Conservation (phyloP, 352 stramenopile genomes). For the Pythium angustatum region DNA sequence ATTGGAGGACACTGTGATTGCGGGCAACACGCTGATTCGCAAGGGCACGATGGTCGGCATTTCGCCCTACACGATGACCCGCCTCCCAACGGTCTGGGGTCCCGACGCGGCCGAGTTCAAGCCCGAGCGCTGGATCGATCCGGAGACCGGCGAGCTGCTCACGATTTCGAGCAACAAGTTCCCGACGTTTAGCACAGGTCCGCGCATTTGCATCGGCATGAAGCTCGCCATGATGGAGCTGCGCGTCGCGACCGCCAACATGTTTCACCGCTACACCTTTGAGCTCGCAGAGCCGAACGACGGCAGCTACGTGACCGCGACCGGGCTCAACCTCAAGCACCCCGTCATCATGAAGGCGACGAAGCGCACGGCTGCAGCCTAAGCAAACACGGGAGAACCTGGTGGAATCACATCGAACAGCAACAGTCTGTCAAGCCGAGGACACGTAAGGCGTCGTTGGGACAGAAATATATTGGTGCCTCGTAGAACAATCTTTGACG, state of each 20-base stretch:
- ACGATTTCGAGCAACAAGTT: constrained; percentile 24
- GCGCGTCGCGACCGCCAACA: constrained; percentile 18
- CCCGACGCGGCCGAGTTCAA: constrained; percentile 42
- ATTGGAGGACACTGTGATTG: background rate
- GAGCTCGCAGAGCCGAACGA: constrained; percentile 25
- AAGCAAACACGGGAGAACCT: too few species aligned
- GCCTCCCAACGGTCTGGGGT: background rate
- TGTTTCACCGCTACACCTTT: constrained; percentile 26
- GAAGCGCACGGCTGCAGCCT: background rate
- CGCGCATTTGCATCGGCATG: constrained; percentile 48
- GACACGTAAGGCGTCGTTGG: too few species aligned
- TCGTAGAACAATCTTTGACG: too few species aligned
- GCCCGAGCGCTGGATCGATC: constrained; percentile 69
- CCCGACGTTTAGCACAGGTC: constrained; percentile 43
- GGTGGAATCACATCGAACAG: too few species aligned
- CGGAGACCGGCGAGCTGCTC: constrained; percentile 19
- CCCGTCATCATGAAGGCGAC: constrained; percentile 23
- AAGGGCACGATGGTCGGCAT: constrained; percentile 3
- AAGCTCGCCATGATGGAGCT: constrained; percentile 52
- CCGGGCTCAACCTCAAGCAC: constrained; percentile 14
- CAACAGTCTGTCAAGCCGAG: too few species aligned
- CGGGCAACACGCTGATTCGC: background rate
- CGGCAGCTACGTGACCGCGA: constrained; percentile 10
- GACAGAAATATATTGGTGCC: background rate
- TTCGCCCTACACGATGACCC: background rate